A percentile compares a stretch with the other conserved stretches of the same genome.
These are phyloP conservation scores for Catharanthus roseus DNA, from an alignment of 257 asterid genomes.

Conservation along the genomic window DNA sequence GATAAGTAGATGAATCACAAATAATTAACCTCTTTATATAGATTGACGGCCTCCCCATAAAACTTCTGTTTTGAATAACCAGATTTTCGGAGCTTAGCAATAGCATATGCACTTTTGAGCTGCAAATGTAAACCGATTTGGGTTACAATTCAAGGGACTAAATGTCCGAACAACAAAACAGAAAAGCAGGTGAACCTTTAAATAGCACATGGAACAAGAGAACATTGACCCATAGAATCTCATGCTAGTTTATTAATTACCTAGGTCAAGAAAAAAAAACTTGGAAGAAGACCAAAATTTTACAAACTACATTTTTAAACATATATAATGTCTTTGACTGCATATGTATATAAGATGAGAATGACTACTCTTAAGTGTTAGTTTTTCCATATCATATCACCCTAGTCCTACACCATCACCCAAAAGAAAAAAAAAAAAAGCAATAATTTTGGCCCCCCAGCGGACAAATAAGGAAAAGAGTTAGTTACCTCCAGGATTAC, in stretches of 20 bases:
- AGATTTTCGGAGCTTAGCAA: constrained; percentile 64
- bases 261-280: neutral
- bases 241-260: neutral
- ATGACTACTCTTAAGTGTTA: neutral
- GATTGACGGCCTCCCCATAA: constrained; percentile 60
- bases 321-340: neutral
- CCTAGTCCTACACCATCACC: neutral
- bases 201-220: neutral
- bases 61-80: constrained; percentile 78
- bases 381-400: neutral
- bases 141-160: neutral
- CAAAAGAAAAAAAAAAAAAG: neutral
- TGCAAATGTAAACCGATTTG: constrained; percentile 35
- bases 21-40: constrained; percentile 76
- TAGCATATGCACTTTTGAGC: constrained; percentile 85
- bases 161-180: neutral
- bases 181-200: neutral
- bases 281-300: neutral
- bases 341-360: neutral
- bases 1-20: neutral
- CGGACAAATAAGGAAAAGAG: constrained; percentile 1
- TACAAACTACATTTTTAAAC: neutral
- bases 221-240: neutral
- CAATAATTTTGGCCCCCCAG: constrained; percentile 9
- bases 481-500: constrained; percentile 52